A percentile compares a stretch with the other conserved stretches of the same genome.
Evolutionary conservation across 441 rosid genomes (phyloP).

Genomic region (Kokia cookei): DNA sequence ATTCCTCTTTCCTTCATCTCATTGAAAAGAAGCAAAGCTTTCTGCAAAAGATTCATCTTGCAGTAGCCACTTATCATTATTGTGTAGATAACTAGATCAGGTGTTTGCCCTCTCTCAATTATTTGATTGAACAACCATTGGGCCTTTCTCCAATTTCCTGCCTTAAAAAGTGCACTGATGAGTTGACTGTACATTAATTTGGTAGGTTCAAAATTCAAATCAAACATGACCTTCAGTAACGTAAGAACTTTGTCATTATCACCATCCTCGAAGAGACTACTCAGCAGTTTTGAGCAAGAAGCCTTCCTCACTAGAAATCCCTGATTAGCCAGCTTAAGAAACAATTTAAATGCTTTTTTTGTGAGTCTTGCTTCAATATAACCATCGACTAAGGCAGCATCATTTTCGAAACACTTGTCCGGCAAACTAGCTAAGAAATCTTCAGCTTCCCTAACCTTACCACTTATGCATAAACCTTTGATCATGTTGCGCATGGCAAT

Average conservation of each 20-base stretch:
- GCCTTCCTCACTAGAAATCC: conserved; percentile 24
- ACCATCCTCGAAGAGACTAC: conserved; percentile 37
- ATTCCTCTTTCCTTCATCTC: conserved; percentile 58
- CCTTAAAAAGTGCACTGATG: conserved; percentile 37
- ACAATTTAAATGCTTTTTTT: conserved; percentile 34
- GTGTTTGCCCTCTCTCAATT: conserved; percentile 30
- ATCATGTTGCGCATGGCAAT: conserved; percentile 44
- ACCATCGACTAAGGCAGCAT: conserved; percentile 56
- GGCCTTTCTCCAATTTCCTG: conserved; percentile 37
- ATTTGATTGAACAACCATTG: conserved; percentile 29
- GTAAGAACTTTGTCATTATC: conserved; percentile 27
- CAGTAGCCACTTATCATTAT: conserved; percentile 64
- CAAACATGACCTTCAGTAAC: conserved; percentile 33
- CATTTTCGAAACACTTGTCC: conserved; percentile 33
- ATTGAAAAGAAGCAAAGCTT: conserved; percentile 38
- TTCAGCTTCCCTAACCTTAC: conserved; percentile 56
- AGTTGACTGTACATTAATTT: conserved; percentile 37
- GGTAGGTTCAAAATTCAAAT: conserved; percentile 32
- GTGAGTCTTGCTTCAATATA: conserved; percentile 40
- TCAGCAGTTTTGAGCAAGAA: conserved; percentile 43
- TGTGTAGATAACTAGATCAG: conserved; percentile 49
- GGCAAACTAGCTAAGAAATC: conserved; percentile 30
- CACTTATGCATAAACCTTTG: conserved; percentile 53
- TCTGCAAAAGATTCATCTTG: conserved; percentile 28
- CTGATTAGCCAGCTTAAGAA: conserved; percentile 22